Evolutionary conservation across 2,329 filamentous ascomycete genomes (phyloP), one percentile per base, ranked within the genome.

Genomic region (Fusarium sp.): DNA sequence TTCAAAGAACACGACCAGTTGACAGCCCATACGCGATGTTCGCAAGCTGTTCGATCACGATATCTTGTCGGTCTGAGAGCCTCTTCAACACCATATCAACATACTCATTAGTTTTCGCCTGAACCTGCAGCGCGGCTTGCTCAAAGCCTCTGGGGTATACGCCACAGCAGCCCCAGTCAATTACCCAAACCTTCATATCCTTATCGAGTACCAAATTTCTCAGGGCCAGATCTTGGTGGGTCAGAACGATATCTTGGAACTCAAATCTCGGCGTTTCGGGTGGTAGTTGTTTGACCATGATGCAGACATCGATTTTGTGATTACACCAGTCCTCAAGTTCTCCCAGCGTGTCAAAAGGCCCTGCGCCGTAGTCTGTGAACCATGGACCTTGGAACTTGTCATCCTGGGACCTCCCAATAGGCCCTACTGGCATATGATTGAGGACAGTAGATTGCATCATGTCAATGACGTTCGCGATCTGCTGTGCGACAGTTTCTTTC

Each of bases 321-420:
- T 36, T 52, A 2, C 49, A 38, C 49, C 33, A 52, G 31, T 52
- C 22, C 3, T 52, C 22, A 0, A 52, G 49, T 12, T 38, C 49
- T 6, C 0, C 0, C 0, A 52, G 13, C 0, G 18, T 38, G 18
- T 20, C 0, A 0, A 52, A 38, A 27, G 22, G 49, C 17, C 33
- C 49, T 13, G 49, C 13, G 1, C 49, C 49, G 0, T 25, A 36
- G 4, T 17, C 49, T 27, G 49, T 17, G 17, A 52, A 38, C 49
- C 49, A 52, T 0, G 22, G 49, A 0, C 49, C 49, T 6, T 52
- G 33, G 3, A 6, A 52, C 2, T n/a, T 52, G 1, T 0, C 33
- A 4, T 38, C 13, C 0, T 36, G 17, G 0, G 13, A 0, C 13
- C 22, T 15, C 2, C 7, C 17, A 0, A 38, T 27, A 12, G 49